These are phyloP conservation scores for Conticribra weissflogii DNA, from an alignment of 108 stramenopile genomes.

Conservation along the genomic window DNA sequence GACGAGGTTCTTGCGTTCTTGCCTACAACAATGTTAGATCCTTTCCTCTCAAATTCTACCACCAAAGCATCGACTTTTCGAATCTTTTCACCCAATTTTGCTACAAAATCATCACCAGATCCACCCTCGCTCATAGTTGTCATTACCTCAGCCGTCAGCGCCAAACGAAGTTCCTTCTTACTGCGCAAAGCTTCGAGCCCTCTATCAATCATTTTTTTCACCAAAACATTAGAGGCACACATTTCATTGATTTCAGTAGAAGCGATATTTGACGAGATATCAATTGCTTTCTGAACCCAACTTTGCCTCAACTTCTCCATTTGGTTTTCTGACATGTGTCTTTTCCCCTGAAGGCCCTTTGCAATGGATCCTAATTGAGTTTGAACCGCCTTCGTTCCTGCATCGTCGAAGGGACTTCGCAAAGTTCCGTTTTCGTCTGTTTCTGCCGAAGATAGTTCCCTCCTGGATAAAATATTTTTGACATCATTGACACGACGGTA, in stretches of 20 bases:
- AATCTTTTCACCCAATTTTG: not conserved
- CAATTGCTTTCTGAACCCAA: slow-evolving; percentile 17
- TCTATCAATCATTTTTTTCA: slow-evolving; percentile 23
- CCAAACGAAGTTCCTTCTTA: slow-evolving; percentile 24
- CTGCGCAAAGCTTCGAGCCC: slow-evolving; percentile 38
- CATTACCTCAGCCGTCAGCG: slow-evolving; percentile 16
- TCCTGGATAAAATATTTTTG: slow-evolving; percentile 20
- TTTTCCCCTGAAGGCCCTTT: not conserved
- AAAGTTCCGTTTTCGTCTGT: slow-evolving; percentile 3
- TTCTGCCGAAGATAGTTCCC: slow-evolving; percentile 2
- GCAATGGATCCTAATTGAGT: not conserved
- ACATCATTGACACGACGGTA: slow-evolving; percentile 26
- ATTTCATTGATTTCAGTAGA: slow-evolving; percentile 8
- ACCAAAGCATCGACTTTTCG: slow-evolving; percentile 7
- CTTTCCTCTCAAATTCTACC: slow-evolving; percentile 2
- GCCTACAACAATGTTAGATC: slow-evolving; percentile 18
- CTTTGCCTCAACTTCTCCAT: not conserved
- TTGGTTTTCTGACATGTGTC: not conserved
- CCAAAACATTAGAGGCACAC: slow-evolving; percentile 31
- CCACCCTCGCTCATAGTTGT: not conserved
- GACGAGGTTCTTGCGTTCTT: not conserved
- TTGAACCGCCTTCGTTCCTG: slow-evolving; percentile 15
- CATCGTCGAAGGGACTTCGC: slow-evolving; percentile 11
- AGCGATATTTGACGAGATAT: not conserved
- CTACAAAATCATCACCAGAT: too few relatives aligned